Evolutionary conservation across 495 filamentous ascomycete species (phyloP).

Genomic region (Ramalina intermedia): DNA sequence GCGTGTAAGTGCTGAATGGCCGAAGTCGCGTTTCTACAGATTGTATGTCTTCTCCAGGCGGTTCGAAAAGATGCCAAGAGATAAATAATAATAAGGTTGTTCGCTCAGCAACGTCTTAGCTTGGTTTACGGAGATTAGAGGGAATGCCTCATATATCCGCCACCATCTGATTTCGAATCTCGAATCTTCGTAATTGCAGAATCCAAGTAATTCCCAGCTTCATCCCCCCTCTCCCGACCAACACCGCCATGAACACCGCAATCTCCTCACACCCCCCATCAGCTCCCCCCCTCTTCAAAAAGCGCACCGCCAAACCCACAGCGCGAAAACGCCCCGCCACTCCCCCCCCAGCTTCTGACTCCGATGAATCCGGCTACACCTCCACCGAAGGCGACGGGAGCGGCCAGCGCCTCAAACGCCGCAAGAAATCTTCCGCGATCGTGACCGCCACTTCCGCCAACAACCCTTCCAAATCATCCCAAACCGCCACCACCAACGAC

Average conservation of each 20-base stretch:
- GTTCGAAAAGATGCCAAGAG: no score
- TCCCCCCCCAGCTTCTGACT: conserved; percentile 51
- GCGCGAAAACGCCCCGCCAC: conserved; percentile 73
- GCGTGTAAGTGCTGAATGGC: not conserved
- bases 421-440: conserved; percentile 53
- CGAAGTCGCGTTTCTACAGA: no score
- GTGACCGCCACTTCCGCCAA: conserved; percentile 40
- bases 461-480: conserved; percentile 22
- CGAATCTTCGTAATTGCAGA: no score
- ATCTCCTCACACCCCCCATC: no score
- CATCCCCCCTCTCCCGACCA: no score
- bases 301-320: conserved; percentile 66
- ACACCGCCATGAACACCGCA: no score
- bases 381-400: conserved; percentile 69
- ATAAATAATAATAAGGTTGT: no score
- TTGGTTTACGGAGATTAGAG: no score
- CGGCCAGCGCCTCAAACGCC: conserved; percentile 60
- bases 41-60: no score
- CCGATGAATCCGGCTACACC: conserved; percentile 46
- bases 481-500: conserved; percentile 13
- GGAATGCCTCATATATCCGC: not conserved
- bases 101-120: no score
- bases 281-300: conserved; percentile 58
- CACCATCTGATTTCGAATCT: not conserved
- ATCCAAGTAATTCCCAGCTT: no score